Evolutionary conservation across 2,329 filamentous ascomycete genomes (phyloP).

Genomic region (Fusarium scirpi): DNA sequence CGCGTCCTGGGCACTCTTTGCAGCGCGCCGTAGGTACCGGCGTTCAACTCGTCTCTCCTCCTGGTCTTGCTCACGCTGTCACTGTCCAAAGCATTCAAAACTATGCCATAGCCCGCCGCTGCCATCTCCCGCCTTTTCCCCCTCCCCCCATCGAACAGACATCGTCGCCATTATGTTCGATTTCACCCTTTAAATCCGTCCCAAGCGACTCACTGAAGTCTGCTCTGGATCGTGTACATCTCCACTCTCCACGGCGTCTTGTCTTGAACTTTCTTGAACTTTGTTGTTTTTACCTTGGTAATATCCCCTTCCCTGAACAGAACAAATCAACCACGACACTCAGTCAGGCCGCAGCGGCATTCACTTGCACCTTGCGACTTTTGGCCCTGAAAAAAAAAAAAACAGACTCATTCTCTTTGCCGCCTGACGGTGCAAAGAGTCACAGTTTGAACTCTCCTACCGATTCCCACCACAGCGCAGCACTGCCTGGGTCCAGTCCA

Average conservation of each 20-base stretch:
- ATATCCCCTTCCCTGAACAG: conserved; percentile 18
- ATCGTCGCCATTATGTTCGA: conserved; percentile 66
- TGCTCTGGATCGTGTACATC: conserved; percentile 59
- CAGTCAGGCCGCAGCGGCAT: conserved; percentile 59
- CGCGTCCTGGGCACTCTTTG: conserved; percentile 8
- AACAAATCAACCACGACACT: conserved; percentile 15
- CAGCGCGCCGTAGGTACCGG: conserved; percentile 38
- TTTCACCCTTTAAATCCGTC: conserved; percentile 62
- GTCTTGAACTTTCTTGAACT: conserved; percentile 39
- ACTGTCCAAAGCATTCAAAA: conserved; percentile 50
- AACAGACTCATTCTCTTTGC: conserved; percentile 36
- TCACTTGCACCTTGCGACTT: conserved; percentile 63
- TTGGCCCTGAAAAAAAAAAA: conserved; percentile 14
- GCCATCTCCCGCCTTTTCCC: conserved; percentile 51
- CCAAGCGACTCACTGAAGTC: conserved; percentile 67
- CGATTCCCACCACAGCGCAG: conserved; percentile 36
- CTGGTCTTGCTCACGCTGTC: conserved; percentile 40
- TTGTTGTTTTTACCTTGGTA: conserved; percentile 44
- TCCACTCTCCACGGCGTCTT: conserved; percentile 55
- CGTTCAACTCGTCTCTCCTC: conserved; percentile 37
- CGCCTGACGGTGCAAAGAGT: conserved; percentile 39
- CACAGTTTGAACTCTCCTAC: conserved; percentile 30
- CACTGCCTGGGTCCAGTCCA: conserved; percentile 43
- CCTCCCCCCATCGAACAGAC: conserved; percentile 62
- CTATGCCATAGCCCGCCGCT: conserved; percentile 52